phyloP scores from a whole-genome alignment of 352 stramenopile genomes.

The Globisporangium lucens region DNA sequence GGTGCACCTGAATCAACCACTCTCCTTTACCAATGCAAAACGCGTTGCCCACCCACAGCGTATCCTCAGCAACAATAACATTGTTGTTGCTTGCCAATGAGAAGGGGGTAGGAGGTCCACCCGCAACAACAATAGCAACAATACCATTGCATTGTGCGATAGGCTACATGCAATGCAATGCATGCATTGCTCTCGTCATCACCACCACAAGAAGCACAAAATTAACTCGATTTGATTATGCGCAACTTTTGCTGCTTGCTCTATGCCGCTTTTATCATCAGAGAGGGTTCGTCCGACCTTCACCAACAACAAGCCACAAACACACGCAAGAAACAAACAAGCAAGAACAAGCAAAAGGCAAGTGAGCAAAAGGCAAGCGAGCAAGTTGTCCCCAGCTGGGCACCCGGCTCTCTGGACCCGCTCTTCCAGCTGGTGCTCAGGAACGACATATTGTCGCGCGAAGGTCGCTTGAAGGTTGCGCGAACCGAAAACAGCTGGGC shows the following conservation, averaged over 20 bases:
- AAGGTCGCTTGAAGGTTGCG: neutral
- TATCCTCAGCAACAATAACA: neutral
- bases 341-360: too few relatives aligned
- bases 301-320: neutral
- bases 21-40: neutral
- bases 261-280: neutral
- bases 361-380: neutral
- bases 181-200: neutral
- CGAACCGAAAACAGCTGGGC: neutral
- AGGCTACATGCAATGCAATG: neutral
- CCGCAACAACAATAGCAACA: neutral
- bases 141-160: neutral
- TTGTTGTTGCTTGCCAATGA: constrained; percentile 1
- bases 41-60: neutral
- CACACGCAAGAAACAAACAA: neutral
- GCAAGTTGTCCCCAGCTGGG: neutral
- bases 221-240: neutral
- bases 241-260: neutral
- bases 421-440: constrained; percentile 7
- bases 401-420: constrained; percentile 1
- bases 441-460: neutral
- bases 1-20: neutral
- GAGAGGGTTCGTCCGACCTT: neutral
- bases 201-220: neutral
- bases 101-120: too few relatives aligned